A percentile compares a stretch with the other conserved stretches of the same genome.
These are phyloP conservation scores for Pseudoneurospora amorphoporcata DNA, from an alignment of 495 filamentous ascomycete species.

Conservation along the genomic window DNA sequence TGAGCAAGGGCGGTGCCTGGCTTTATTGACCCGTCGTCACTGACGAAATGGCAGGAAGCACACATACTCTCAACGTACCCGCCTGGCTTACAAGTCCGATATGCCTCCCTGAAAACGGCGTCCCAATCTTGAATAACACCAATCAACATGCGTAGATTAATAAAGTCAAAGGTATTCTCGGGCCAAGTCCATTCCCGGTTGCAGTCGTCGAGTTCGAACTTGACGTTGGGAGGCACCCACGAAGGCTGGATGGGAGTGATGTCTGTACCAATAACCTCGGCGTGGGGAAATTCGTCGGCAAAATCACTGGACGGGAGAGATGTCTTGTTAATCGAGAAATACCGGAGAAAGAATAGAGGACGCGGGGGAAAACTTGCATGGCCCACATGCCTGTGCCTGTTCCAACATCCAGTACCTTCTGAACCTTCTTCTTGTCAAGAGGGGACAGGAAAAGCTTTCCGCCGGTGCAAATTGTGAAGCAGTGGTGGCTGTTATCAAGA, in stretches of 20 bases:
- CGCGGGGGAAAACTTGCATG: constrained; percentile 14
- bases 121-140: constrained; percentile 43
- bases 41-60: background rate
- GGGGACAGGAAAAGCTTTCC: constrained; percentile 48
- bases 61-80: constrained; percentile 12
- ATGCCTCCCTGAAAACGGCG: constrained; percentile 26
- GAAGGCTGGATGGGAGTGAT: constrained; percentile 34
- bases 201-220: constrained; percentile 41
- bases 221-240: constrained; percentile 33
- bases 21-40: constrained; percentile 1
- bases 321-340: too few species aligned
- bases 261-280: constrained; percentile 42
- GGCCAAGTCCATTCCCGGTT: constrained; percentile 35
- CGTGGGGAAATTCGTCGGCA: constrained; percentile 31
- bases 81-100: constrained; percentile 9
- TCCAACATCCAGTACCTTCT: constrained; percentile 53
- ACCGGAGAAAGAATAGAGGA: too few species aligned
- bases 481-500: constrained; percentile 13
- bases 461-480: constrained; percentile 27
- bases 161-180: constrained; percentile 43
- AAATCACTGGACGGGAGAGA: too few species aligned
- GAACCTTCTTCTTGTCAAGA: constrained; percentile 21
- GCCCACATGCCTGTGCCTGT: constrained; percentile 44
- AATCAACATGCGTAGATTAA: constrained; percentile 43
- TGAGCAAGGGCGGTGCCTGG: background rate